Evolutionary conservation across 805 yeast genomes (phyloP), one percentile per base, ranked within the genome.

Genomic region (Starmera pachycereana): DNA sequence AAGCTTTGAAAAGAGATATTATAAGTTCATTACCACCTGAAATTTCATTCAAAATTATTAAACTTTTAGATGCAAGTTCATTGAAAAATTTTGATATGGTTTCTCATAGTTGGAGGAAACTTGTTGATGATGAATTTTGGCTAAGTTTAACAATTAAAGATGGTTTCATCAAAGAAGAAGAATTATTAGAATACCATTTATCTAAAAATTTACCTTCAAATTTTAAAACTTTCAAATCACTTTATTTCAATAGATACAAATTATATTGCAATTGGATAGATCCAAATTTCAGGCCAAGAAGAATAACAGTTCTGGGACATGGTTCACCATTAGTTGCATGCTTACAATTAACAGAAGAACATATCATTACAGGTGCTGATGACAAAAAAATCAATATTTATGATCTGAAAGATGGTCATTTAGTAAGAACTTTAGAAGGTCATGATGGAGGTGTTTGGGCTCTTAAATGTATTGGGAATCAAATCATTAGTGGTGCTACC

Each of bases 361-460:
- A 79, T 53, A 82, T 92, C 39, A 83, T 90, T 42, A 88, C 96
- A 2, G 96, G 96, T 28, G 88, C 95, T 2, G 97, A 89, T 52
- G 96, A 87, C 48, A 76, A 75, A 45, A 73, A 76, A 56, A 85
- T 92, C 45, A 79, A 85, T 46, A 78, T 92, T 8, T 87, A 85
- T 60, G 81, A 81, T 47, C 78, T 96, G 1, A 65, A 69, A 28
- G 76, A 83, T 1, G 97, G 97, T 6, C 63, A 65, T 33, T 66
- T 81, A 38, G 52, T 78, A 8, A 66, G 72, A 33, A 77, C 78
- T 6, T 67, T 92, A 35, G 68, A 71, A 34, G 97, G 96, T 8
- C 98, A 92, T 56, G 95, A 83, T 40, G 98, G 98, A 35, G 98
- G 98, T 32, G 98, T 92, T 6, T 92, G 98, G 98, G 97, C 98